Evolutionary conservation across 192 early-diverging fungal species (phyloP).

Genomic region (Entomortierella beljakovae): DNA sequence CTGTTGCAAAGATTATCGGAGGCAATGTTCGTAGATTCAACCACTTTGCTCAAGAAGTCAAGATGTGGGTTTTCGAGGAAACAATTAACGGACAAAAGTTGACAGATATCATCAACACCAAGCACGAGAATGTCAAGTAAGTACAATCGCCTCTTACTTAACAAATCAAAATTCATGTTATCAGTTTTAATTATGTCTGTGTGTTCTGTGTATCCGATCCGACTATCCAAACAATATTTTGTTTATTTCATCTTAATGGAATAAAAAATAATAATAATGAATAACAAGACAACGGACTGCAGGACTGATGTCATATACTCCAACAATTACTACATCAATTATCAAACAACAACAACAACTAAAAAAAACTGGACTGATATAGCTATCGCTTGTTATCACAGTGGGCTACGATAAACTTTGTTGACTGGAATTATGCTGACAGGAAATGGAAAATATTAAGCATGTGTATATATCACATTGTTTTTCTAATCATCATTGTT

Average conservation of each 20-base stretch:
- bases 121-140: conserved; percentile 91
- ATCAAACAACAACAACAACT: too few relatives aligned
- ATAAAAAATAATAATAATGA: too few relatives aligned
- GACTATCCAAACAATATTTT: neutral
- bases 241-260: neutral
- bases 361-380: too few relatives aligned
- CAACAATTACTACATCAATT: too few relatives aligned
- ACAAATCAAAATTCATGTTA: neutral
- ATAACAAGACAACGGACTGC: too few relatives aligned
- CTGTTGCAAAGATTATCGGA: conserved; percentile 92
- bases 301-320: too few relatives aligned
- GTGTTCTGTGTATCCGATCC: neutral
- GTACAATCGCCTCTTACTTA: neutral
- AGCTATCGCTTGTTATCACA: too few relatives aligned
- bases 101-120: conserved; percentile 94
- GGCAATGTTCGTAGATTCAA: conserved; percentile 73
- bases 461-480: neutral
- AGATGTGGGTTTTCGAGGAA: conserved; percentile 98
- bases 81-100: conserved; percentile 83
- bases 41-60: conserved; percentile 84
- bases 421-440: too few relatives aligned
- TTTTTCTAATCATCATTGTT: neutral
- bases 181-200: neutral
- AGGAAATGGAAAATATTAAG: too few relatives aligned
- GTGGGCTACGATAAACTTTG: too few relatives aligned